phyloP scores from a whole-genome alignment of 345 rosid genomes.

The Capsella bursapastoris region DNA sequence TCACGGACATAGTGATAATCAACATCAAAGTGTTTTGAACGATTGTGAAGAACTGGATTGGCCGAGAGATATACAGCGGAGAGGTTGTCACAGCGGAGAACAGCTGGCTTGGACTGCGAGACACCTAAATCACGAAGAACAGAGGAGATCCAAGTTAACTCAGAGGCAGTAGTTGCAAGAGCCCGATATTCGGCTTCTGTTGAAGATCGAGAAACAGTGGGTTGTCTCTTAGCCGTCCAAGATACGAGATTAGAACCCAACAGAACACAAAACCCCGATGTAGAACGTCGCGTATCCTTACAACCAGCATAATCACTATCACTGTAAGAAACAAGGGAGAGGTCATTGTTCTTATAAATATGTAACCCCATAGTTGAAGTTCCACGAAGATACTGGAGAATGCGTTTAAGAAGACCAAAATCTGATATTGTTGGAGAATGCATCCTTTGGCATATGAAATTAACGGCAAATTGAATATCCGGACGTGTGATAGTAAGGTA shows the following conservation, averaged over 20 bases:
- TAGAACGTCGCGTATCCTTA: background rate
- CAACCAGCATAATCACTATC: background rate
- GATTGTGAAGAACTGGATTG: too few relatives aligned
- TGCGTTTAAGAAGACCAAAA: background rate
- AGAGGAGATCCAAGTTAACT: too few relatives aligned
- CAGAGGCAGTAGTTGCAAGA: too few relatives aligned
- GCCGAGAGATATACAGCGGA: too few relatives aligned
- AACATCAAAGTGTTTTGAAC: too few relatives aligned
- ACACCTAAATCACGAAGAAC: too few relatives aligned
- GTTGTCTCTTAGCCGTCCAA: background rate
- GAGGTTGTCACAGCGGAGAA: too few relatives aligned
- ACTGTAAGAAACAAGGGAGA: accelerated
- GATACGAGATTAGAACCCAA: background rate
- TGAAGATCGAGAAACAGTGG: accelerated
- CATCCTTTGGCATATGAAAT: background rate
- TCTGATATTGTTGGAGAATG: background rate
- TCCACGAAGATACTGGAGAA: accelerated
- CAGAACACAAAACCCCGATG: background rate
- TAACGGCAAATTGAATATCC: background rate
- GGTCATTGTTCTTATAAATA: accelerated
- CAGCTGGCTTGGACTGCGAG: too few relatives aligned
- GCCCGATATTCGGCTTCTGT: background rate
- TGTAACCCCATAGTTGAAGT: accelerated
- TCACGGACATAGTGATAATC: too few relatives aligned
- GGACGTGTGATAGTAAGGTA: background rate